A percentile compares a stretch with the other conserved stretches of the same genome.
Evolutionary conservation across 176 grass and related monocot species (phyloP).

Genomic region (Chrysopogon serrulatus): DNA sequence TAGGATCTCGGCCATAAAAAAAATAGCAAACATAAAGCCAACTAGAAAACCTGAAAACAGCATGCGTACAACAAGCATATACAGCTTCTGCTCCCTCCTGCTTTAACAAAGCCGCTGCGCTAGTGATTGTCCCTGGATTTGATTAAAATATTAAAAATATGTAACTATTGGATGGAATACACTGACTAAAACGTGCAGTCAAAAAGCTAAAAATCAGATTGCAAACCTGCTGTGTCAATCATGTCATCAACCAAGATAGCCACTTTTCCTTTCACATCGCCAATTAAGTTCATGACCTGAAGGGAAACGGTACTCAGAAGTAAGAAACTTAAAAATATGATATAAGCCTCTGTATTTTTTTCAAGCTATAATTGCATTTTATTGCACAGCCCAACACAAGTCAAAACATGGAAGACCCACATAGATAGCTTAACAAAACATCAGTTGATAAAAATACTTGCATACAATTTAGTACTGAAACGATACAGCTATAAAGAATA

Average conservation of each 20-base stretch:
- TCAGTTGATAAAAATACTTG: not conserved
- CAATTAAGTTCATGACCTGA: constrained; percentile 98
- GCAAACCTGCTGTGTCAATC: constrained; percentile 94
- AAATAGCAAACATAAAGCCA: not conserved
- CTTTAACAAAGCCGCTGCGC: constrained; percentile 77
- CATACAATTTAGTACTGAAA: not conserved
- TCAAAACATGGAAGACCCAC: not conserved
- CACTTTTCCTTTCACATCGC: constrained; percentile 94
- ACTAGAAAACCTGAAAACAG: constrained; percentile 85
- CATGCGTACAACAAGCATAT: constrained; percentile 97
- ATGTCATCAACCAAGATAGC: constrained; percentile 97
- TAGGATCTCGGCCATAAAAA: not conserved
- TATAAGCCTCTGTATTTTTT: not conserved
- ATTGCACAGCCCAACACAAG: not conserved
- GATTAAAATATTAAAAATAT: not conserved
- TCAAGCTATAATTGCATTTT: not conserved
- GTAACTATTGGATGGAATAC: not conserved
- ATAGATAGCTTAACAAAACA: not conserved
- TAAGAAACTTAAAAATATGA: not conserved
- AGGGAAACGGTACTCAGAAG: not conserved
- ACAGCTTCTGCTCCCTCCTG: constrained; percentile 92
- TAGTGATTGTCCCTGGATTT: constrained; percentile 76
- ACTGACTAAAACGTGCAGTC: not conserved
- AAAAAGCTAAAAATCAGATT: constrained; percentile 7
- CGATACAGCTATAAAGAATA: not conserved